Conservation (phyloP, 1,284 basidiomycete genomes). For the Somion occarium region DNA sequence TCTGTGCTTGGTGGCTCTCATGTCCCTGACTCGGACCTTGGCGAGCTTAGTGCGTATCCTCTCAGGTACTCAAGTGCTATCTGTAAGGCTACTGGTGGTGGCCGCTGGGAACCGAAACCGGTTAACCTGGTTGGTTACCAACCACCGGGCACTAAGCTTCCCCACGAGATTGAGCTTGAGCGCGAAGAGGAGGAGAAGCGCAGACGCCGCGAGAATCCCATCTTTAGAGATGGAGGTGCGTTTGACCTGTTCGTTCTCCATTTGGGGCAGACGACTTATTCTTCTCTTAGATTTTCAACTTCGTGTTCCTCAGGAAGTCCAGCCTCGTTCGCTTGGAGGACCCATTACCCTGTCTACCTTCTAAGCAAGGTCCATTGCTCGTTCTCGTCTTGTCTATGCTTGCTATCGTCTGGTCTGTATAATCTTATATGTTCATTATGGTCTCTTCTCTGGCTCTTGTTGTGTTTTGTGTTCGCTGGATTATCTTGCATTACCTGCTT, state of each 20-base stretch:
- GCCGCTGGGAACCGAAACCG: constrained; percentile 66
- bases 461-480: background rate
- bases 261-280: constrained; percentile 10
- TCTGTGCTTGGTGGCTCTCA: constrained; percentile 38
- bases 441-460: background rate
- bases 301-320: constrained; percentile 44
- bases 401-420: constrained; percentile 1
- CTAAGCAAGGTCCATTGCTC: constrained; percentile 24
- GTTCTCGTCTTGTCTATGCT: background rate
- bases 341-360: constrained; percentile 50
- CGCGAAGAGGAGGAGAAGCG: constrained; percentile 50
- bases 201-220: constrained; percentile 46
- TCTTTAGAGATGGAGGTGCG: constrained; percentile 57
- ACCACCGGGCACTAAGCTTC: constrained; percentile 57
- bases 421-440: constrained; percentile 1
- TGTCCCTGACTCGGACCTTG: constrained; percentile 32
- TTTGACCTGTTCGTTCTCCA: constrained; percentile 7
- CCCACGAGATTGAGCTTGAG: constrained; percentile 63
- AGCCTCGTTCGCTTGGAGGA: constrained; percentile 30
- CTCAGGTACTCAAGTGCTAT: constrained; percentile 56
- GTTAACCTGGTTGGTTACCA: constrained; percentile 41
- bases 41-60: constrained; percentile 66
- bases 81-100: constrained; percentile 72
- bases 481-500: background rate
- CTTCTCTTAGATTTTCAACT: constrained; percentile 50